These are phyloP conservation scores for Cystobasidium sp. DNA, from an alignment of 1,284 basidiomycete species.

Conservation along the genomic window DNA sequence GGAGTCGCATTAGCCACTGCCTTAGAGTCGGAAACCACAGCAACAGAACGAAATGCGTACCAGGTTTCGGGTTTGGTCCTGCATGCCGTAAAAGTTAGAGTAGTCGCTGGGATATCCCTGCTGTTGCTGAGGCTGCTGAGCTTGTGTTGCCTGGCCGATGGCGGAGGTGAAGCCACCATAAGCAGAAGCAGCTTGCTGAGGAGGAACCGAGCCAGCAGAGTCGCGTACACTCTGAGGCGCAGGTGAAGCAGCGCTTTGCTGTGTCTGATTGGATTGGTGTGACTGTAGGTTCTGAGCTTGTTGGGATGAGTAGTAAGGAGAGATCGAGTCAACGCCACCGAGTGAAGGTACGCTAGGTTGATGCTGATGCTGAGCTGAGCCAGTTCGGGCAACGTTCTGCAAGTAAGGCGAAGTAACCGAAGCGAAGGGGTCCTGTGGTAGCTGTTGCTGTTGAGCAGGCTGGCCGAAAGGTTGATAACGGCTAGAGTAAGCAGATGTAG, in stretches of 20 bases:
- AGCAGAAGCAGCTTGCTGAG: conserved; percentile 6
- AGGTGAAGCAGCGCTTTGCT: conserved; percentile 20
- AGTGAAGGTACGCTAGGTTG: conserved; percentile 17
- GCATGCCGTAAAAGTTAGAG: conserved; percentile 28
- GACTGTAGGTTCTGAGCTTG: conserved; percentile 20
- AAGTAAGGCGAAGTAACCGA: conserved; percentile 7
- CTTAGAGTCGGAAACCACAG: not conserved
- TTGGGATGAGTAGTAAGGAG: conserved; percentile 40
- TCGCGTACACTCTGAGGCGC: conserved; percentile 21
- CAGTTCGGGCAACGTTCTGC: not conserved
- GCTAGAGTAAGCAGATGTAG: conserved; percentile 27
- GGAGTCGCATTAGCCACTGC: not conserved
- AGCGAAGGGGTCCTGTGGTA: conserved; percentile 33
- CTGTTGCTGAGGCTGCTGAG: conserved; percentile 32
- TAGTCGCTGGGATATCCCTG: conserved; percentile 39
- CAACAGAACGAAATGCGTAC: not conserved
- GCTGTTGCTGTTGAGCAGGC: conserved; percentile 29
- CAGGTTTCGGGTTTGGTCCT: conserved; percentile 25
- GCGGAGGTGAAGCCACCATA: conserved; percentile 41
- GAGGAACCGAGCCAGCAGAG: conserved; percentile 8
- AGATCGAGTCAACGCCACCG: conserved; percentile 40
- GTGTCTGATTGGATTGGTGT: conserved; percentile 10
- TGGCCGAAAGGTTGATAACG: conserved; percentile 38
- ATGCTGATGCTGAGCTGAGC: conserved; percentile 4
- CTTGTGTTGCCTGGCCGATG: conserved; percentile 31